Conservation (phyloP, 441 rosid genomes). For the Sinapis alba region DNA sequence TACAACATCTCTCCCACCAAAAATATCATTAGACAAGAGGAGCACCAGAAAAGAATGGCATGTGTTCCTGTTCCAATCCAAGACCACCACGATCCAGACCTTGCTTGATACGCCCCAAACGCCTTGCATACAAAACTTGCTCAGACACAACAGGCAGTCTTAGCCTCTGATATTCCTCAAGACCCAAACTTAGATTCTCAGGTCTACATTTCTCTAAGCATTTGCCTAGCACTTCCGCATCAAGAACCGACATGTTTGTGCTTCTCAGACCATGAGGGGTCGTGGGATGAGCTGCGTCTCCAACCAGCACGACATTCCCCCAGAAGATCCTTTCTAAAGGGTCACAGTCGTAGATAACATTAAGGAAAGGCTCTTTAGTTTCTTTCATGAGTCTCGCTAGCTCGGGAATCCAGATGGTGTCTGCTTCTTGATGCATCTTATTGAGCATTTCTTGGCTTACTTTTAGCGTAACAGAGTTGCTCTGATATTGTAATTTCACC, state of each 20-base stretch:
- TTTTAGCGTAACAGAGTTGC: conserved; percentile 70
- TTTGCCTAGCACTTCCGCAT: conserved; percentile 64
- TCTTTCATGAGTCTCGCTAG: conserved; percentile 59
- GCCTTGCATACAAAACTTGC: conserved; percentile 65
- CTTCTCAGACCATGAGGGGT: conserved; percentile 80
- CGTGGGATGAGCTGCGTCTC: conserved; percentile 85
- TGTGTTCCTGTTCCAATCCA: conserved; percentile 54
- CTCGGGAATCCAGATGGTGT: conserved; percentile 61
- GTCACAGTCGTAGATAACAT: conserved; percentile 68
- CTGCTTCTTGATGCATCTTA: conserved; percentile 61
- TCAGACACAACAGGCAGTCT: conserved; percentile 58
- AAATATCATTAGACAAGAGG: conserved; percentile 30
- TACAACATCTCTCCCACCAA: conserved; percentile 9
- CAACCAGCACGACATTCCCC: conserved; percentile 60
- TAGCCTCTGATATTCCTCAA: conserved; percentile 60
- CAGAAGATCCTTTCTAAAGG: conserved; percentile 55
- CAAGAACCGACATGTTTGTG: conserved; percentile 78
- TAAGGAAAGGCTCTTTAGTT: conserved; percentile 76
- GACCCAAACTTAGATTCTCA: conserved; percentile 48
- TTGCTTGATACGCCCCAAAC: conserved; percentile 69
- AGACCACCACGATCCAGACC: conserved; percentile 51
- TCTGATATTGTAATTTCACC: conserved; percentile 37
- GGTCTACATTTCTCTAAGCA: conserved; percentile 57
- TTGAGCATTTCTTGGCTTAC: conserved; percentile 54
- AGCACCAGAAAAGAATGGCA: conserved; percentile 58